These are phyloP conservation scores for Aureoboletus auriporus DNA, from an alignment of 768 basidiomycete species.

Conservation along the genomic window DNA sequence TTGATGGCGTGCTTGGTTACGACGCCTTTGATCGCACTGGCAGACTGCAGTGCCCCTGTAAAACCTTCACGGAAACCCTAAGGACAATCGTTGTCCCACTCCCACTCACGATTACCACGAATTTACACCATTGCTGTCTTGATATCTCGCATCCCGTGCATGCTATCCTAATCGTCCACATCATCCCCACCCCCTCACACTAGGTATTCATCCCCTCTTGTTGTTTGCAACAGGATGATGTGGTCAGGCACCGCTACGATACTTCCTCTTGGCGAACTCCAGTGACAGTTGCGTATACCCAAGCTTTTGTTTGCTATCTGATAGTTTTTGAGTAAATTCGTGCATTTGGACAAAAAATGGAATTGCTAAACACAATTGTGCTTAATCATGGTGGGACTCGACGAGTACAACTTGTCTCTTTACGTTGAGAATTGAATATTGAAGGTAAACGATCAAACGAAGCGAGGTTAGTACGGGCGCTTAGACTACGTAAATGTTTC, in stretches of 20 bases:
- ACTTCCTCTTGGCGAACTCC: neutral
- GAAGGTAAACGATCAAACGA: too few species aligned
- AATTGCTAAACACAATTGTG: too few species aligned
- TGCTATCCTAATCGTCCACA: constrained; percentile 13
- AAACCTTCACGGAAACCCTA: constrained; percentile 5
- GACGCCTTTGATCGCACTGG: too few species aligned
- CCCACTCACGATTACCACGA: constrained; percentile 16
- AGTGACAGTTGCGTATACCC: constrained; percentile 16
- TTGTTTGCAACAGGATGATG: constrained; percentile 6
- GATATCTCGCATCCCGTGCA: constrained; percentile 20
- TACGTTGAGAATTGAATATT: too few species aligned
- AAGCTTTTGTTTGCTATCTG: constrained; percentile 1
- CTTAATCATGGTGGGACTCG: too few species aligned
- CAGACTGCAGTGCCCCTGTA: neutral
- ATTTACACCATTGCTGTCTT: constrained; percentile 27
- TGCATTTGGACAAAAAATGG: too few species aligned
- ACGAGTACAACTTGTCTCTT: too few species aligned
- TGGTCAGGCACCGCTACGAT: constrained; percentile 7
- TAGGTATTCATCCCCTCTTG: constrained; percentile 4
- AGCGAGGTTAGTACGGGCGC: too few species aligned
- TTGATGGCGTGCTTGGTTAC: too few species aligned
- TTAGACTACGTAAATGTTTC: too few species aligned
- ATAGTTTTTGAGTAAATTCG: too few species aligned
- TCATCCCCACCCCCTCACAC: neutral
- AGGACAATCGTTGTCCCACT: constrained; percentile 3